These are phyloP conservation scores for Ogataea ganodermae DNA, from an alignment of 805 yeast genomes.

Conservation along the genomic window DNA sequence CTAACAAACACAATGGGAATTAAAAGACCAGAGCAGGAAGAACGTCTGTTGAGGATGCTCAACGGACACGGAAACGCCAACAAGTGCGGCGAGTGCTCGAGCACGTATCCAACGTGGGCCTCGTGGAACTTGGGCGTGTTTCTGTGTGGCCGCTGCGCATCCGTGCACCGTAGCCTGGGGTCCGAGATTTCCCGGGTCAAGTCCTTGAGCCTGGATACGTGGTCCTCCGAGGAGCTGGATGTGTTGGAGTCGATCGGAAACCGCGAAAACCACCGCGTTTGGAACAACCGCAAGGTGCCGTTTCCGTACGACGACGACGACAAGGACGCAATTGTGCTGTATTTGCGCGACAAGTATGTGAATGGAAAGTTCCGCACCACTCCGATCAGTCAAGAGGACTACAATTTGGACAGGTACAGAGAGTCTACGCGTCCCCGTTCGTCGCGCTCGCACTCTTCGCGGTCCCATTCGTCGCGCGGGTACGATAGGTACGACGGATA, in stretches of 20 bases:
- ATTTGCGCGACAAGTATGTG: slow-evolving; percentile 67
- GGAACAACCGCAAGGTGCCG: slow-evolving; percentile 71
- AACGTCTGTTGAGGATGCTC: slow-evolving; percentile 54
- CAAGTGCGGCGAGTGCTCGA: slow-evolving; percentile 78
- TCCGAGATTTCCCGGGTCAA: slow-evolving; percentile 63
- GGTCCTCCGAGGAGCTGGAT: slow-evolving; percentile 62
- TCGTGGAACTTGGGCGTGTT: slow-evolving; percentile 61
- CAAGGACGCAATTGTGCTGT: slow-evolving; percentile 55
- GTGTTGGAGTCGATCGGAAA: slow-evolving; percentile 54
- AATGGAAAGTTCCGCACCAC: slow-evolving; percentile 57
- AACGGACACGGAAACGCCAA: slow-evolving; percentile 61
- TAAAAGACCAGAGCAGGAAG: slow-evolving; percentile 29
- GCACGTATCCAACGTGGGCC: slow-evolving; percentile 62
- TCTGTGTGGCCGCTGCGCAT: slow-evolving; percentile 84
- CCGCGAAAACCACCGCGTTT: slow-evolving; percentile 53
- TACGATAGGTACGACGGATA: slow-evolving; percentile 54
- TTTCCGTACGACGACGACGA: slow-evolving; percentile 79
- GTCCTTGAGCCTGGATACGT: slow-evolving; percentile 70
- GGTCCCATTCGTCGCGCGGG: slow-evolving; percentile 10
- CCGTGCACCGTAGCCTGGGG: slow-evolving; percentile 70
- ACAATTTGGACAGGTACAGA: slow-evolving; percentile 28
- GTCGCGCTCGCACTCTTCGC: slow-evolving; percentile 10
- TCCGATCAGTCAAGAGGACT: slow-evolving; percentile 37
- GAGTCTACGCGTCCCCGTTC: not conserved
- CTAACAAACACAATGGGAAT: slow-evolving; percentile 3